These are phyloP conservation scores for Uncinocarpus reesii DNA, from an alignment of 2,329 filamentous ascomycete species.

Conservation along the genomic window DNA sequence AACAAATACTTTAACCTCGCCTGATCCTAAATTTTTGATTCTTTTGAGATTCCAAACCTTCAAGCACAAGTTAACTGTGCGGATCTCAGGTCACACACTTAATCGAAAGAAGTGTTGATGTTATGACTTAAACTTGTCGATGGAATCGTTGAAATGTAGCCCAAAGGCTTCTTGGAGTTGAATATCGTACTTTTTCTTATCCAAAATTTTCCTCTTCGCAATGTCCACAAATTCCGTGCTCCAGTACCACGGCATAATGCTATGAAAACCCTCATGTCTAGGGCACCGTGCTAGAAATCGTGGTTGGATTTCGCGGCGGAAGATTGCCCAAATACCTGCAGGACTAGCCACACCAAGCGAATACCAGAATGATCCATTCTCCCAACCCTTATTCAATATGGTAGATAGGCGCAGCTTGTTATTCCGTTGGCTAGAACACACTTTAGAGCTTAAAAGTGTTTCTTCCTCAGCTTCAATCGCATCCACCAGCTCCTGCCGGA, in stretches of 20 bases:
- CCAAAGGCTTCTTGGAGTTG: background rate
- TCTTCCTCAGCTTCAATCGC: slow-evolving; percentile 16
- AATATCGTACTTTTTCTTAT: background rate
- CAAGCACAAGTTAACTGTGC: too few relatives aligned
- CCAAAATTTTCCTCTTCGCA: background rate
- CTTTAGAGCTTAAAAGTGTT: background rate
- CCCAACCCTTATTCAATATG: slow-evolving; percentile 17
- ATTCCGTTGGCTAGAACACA: background rate
- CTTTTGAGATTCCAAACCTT: too few relatives aligned
- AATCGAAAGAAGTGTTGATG: too few relatives aligned
- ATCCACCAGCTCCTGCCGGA: slow-evolving; percentile 18
- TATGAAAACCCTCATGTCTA: background rate
- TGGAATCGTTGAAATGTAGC: too few relatives aligned
- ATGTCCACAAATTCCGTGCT: background rate
- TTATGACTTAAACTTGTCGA: too few relatives aligned
- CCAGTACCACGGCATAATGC: background rate
- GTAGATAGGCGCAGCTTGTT: background rate
- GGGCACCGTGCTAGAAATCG: background rate
- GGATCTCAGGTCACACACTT: too few relatives aligned
- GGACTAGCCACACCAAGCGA: slow-evolving; percentile 5
- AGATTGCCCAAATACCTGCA: slow-evolving; percentile 2
- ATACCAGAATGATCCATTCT: slow-evolving; percentile 22
- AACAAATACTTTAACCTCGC: too few relatives aligned
- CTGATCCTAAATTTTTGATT: too few relatives aligned
- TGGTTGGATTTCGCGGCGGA: slow-evolving; percentile 9